phyloP scores from a whole-genome alignment of 2,329 filamentous ascomycete genomes.

The Neonectria faginata region DNA sequence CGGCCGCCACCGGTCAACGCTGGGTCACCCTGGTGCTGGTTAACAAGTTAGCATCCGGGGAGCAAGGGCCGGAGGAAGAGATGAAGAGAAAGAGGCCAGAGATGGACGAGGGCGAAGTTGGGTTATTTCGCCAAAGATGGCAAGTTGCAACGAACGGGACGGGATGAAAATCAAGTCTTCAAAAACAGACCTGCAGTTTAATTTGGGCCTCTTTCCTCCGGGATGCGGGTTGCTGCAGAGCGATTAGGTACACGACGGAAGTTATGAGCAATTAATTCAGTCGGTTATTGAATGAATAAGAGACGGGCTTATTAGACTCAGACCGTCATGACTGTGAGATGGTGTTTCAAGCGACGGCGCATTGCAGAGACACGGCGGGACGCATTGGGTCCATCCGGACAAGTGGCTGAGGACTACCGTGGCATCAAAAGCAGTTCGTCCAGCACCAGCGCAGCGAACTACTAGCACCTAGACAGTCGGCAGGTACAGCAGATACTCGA shows the following conservation, averaged over 20 bases:
- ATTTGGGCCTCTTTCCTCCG: conserved; percentile 1
- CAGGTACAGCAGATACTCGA: neutral
- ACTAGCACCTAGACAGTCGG: neutral
- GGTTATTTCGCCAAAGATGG: neutral
- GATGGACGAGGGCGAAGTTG: neutral
- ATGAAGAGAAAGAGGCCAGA: neutral
- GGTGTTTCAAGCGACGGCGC: conserved; percentile 24
- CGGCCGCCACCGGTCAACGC: conserved; percentile 1
- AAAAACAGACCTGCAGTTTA: neutral
- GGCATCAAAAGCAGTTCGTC: conserved; percentile 5
- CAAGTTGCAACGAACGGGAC: conserved; percentile 6
- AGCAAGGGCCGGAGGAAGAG: conserved; percentile 13
- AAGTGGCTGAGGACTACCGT: conserved; percentile 2
- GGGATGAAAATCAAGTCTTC: conserved; percentile 11
- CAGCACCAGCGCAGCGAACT: no score
- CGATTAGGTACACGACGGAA: neutral
- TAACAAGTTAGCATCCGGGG: conserved; percentile 18
- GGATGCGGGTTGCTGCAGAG: neutral
- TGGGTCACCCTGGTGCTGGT: conserved; percentile 20
- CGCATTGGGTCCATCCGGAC: neutral
- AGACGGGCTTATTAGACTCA: conserved; percentile 5
- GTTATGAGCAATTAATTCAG: conserved; percentile 12
- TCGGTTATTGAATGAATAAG: conserved; percentile 15
- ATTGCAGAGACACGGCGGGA: conserved; percentile 21
- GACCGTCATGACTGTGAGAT: conserved; percentile 19